Percentiles rank a stretch among this genome's conserved stretches.
phyloP scores from a whole-genome alignment of 805 yeast genomes.

The Starmerella potacharoeniae region DNA sequence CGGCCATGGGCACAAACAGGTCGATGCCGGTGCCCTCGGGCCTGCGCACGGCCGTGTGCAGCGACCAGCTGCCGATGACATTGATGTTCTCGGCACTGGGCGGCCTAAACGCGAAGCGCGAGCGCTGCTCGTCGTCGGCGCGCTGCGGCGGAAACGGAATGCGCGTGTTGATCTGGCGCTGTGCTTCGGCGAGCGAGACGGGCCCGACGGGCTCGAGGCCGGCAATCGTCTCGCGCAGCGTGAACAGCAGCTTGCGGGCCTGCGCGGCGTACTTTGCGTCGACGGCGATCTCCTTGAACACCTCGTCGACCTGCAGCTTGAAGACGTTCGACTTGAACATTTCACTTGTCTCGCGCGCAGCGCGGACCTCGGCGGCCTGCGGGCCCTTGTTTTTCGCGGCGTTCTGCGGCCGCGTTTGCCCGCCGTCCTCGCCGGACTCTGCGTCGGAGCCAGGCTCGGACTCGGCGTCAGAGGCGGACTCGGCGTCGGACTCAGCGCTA shows the following conservation, averaged over 20 bases:
- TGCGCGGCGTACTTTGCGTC: constrained; percentile 61
- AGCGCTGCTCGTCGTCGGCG: constrained; percentile 32
- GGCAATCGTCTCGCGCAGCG: constrained; percentile 43
- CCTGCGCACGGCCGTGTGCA: constrained; percentile 64
- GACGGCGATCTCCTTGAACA: constrained; percentile 65
- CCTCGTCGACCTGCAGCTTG: constrained; percentile 88
- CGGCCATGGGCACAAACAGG: constrained; percentile 73
- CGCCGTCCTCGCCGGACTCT: neutral
- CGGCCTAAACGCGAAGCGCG: constrained; percentile 52
- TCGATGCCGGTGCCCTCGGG: constrained; percentile 58
- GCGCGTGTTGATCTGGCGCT: constrained; percentile 10
- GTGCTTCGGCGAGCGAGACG: constrained; percentile 3
- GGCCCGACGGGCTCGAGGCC: constrained; percentile 11
- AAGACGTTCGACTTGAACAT: constrained; percentile 89
- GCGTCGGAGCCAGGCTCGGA: neutral
- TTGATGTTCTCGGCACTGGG: constrained; percentile 56
- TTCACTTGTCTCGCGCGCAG: constrained; percentile 89
- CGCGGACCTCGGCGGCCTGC: constrained; percentile 63
- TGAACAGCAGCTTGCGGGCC: constrained; percentile 44
- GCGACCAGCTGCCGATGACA: constrained; percentile 79
- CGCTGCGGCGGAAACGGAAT: constrained; percentile 58
- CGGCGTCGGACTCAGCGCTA: neutral
- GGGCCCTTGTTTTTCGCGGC: constrained; percentile 2
- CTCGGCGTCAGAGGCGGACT: neutral
- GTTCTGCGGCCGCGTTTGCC: neutral